Evolutionary conservation across 352 stramenopile genomes (phyloP), one percentile per base, ranked within the genome.

Genomic region (Lagenidium sp.): DNA sequence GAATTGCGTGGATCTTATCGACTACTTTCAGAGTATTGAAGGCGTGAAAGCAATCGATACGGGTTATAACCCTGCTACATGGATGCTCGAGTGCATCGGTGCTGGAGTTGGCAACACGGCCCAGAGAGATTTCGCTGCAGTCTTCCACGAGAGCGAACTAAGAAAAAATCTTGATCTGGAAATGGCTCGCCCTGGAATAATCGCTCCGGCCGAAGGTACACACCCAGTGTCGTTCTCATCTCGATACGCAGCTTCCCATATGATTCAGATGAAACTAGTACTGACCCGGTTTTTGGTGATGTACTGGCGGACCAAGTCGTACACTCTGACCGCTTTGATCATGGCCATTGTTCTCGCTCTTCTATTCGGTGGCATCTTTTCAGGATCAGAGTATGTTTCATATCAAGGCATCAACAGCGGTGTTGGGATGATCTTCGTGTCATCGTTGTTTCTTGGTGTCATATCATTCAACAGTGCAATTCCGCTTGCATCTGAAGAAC

Each of bases 21-120:
- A 53, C 12, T 76, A 91, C 30, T 68, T 95, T 29, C 44, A 66
- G 26, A 69, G 65, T 21, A 66, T 88, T 41, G 62, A 78, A 31
- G 60, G 62, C 26, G 53, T 61, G 11, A 41, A 39, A 20, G 46
- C 28, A 29, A 77, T 93, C 44, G 53, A 54, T 3, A 46, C 41
- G 34, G 53, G 65, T 30, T 72, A 84, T 43, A 92, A 94, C 45
- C 79, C 83, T 16, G 76, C 79, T 12, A 86, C 80, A 28, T 92
- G 74, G 77, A 91, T 95, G 76, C 62, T 95, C 31, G 63, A 79
- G 29, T 60, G 56, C 19, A 71, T 71, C 55, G 67, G 61, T 48
- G 68, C 51, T 50, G 59, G 62, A 43, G 59, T 68, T 6, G 41
- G 41, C 20, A 44, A 61, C 34, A 50, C 19, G 6, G 40, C 34